phyloP scores from a whole-genome alignment of 805 yeast species.

The Candida adriatica region DNA sequence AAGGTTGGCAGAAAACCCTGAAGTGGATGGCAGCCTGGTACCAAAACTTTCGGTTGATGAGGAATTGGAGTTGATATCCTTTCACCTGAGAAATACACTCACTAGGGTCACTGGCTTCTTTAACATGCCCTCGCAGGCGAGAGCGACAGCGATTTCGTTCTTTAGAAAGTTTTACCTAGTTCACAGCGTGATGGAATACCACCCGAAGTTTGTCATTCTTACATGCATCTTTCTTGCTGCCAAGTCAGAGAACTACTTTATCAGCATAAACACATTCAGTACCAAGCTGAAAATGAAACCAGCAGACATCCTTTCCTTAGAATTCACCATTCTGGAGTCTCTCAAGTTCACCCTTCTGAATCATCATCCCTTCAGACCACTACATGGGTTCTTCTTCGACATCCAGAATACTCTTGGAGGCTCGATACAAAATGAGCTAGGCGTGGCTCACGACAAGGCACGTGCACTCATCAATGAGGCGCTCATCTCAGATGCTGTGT shows the following conservation, averaged over 20 bases:
- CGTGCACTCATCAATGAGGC: conserved; percentile 58
- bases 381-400: conserved; percentile 94
- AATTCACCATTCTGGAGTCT: conserved; percentile 67
- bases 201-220: conserved; percentile 76
- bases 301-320: conserved; percentile 65
- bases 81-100: conserved; percentile 65
- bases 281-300: conserved; percentile 62
- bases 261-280: conserved; percentile 76
- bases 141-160: conserved; percentile 77
- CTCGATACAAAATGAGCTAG: conserved; percentile 46
- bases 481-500: conserved; percentile 69
- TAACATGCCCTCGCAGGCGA: conserved; percentile 81
- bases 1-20: conserved; percentile 25
- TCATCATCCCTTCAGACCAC: conserved; percentile 83
- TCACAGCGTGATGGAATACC: conserved; percentile 79
- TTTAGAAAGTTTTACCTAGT: conserved; percentile 73
- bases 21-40: conserved; percentile 26
- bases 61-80: conserved; percentile 59
- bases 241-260: conserved; percentile 85
- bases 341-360: conserved; percentile 73
- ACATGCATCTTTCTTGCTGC: conserved; percentile 88
- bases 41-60: conserved; percentile 54
- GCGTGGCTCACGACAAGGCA: conserved; percentile 65
- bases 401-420: conserved; percentile 50
- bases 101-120: conserved; percentile 60